Conservation (phyloP, 2,329 filamentous ascomycete species). For the Alternaria triticina region DNA sequence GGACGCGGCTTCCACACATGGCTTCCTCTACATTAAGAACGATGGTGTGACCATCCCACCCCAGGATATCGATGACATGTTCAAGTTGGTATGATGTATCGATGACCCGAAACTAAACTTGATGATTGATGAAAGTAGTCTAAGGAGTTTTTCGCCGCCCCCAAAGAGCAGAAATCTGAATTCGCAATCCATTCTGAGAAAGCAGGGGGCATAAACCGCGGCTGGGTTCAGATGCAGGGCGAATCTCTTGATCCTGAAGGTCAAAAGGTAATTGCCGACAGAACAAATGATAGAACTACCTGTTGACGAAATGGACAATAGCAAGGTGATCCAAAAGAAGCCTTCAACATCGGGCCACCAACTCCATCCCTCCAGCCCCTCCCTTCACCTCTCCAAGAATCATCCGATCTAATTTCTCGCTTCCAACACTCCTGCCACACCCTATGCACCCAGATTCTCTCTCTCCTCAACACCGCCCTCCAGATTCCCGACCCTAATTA, state of each 20-base stretch:
- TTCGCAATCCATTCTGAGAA: slow-evolving; percentile 73
- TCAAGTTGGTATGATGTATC: slow-evolving; percentile 67
- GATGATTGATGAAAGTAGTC: slow-evolving; percentile 58
- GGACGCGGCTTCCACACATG: slow-evolving; percentile 79
- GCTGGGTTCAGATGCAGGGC: slow-evolving; percentile 86
- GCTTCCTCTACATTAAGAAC: slow-evolving; percentile 89
- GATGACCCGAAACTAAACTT: neutral
- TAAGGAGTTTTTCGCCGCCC: slow-evolving; percentile 73
- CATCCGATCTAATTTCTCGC: slow-evolving; percentile 66
- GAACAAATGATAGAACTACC: rapidly evolving
- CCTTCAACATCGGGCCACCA: slow-evolving; percentile 91
- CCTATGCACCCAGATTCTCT: slow-evolving; percentile 75
- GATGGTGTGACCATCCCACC: slow-evolving; percentile 71
- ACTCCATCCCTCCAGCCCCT: slow-evolving; percentile 71
- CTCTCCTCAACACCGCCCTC: slow-evolving; percentile 79
- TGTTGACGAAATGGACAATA: slow-evolving; percentile 42
- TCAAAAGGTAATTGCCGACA: slow-evolving; percentile 61
- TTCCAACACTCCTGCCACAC: slow-evolving; percentile 76
- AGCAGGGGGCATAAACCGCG: slow-evolving; percentile 71
- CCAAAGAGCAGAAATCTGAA: slow-evolving; percentile 72
- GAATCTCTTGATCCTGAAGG: slow-evolving; percentile 86
- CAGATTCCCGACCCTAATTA: slow-evolving; percentile 59
- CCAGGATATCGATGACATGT: slow-evolving; percentile 71
- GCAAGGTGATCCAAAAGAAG: slow-evolving; percentile 79
- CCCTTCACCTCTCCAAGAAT: slow-evolving; percentile 65